Base-by-base conservation (phyloP, 2,329 filamentous ascomycete genomes). In the Exophiala sideris region DNA sequence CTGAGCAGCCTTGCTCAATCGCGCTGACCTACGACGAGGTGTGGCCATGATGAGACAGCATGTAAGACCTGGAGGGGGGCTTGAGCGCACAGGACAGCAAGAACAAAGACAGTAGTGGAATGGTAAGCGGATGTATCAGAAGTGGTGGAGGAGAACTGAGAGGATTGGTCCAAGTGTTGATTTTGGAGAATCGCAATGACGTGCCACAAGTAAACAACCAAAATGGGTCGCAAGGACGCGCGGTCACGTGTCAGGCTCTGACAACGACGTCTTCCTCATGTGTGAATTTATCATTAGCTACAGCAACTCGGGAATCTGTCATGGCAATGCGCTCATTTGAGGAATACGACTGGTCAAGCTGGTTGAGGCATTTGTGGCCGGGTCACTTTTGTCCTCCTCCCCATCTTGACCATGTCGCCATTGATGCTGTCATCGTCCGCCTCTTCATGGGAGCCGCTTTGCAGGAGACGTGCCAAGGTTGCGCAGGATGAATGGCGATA, bases 21-120 rank as follows among this genome's bases (percentile, higher is more conserved):
- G 55, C 48, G 60, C 60, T 32, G 60, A 62, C 44, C 60, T 56
- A 46, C 60, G 60, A 54, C 57, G 57, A 49, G 57, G 57, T 18
- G 53, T 52, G 36, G 57, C 57, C 57, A 60, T 60, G 5, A 20
- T 46, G n/a, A 12, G 24, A 29, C 36, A 44, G 20, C 41, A 44
- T 44, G 21, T n/a, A 32, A 20, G 21, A 32, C 24, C 24, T 29
- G 12, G 32, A 34, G 14, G 8, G 18, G 14, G 11, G 45, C 36
- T 20, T 34, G n/a, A 33, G 33, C 29, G 33, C 44, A 46, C 44
- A 46, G 33, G 33, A 36, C 44, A 46, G 14, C 8, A 46, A 21
- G 21, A 36, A n/a, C 16, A 36, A 18, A 18, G 45, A 47, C 12
- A 7, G 34, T 9, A 47, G 1, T 29, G 8, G 21, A 24, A 24